Evolutionary conservation across 208 protist species (phyloP).

Genomic region (Trypanosoma lewisi): DNA sequence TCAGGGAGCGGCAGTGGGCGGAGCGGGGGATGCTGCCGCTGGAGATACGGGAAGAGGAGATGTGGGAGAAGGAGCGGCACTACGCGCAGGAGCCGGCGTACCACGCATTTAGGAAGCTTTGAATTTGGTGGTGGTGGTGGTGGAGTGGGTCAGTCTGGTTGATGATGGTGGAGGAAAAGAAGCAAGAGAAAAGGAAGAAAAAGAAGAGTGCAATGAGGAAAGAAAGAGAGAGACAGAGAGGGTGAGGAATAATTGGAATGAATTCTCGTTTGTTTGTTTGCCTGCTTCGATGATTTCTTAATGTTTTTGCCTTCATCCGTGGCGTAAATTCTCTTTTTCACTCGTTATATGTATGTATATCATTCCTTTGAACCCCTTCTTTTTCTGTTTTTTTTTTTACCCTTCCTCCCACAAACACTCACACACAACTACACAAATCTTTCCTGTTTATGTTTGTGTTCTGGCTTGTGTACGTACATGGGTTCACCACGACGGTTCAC

Average conservation of each 20-base stretch:
- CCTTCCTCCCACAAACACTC: too few relatives aligned
- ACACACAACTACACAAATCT: too few relatives aligned
- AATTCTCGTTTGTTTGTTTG: background rate
- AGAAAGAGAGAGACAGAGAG: background rate
- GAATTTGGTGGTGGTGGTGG: too few relatives aligned
- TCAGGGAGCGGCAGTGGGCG: conserved; percentile 53
- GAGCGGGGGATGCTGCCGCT: conserved; percentile 63
- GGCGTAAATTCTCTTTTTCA: background rate
- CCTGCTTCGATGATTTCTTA: background rate
- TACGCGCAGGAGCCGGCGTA: conserved; percentile 81
- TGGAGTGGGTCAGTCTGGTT: too few relatives aligned
- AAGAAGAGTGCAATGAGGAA: background rate
- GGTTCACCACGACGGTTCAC: too few relatives aligned
- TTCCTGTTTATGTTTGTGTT: too few relatives aligned
- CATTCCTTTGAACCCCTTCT: background rate
- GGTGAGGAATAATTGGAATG: conserved; percentile 3
- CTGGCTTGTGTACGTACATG: too few relatives aligned
- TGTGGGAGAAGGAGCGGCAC: conserved; percentile 47
- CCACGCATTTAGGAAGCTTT: conserved; percentile 64
- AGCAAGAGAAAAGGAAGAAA: background rate
- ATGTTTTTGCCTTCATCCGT: background rate
- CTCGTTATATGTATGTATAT: background rate
- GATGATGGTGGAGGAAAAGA: too few relatives aligned
- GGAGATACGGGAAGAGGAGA: conserved; percentile 35
- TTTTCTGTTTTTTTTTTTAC: too few relatives aligned